A percentile compares a stretch with the other conserved stretches of the same genome.
phyloP scores from a whole-genome alignment of 2,329 filamentous ascomycete genomes.

The Trichoderma cornu-damae region DNA sequence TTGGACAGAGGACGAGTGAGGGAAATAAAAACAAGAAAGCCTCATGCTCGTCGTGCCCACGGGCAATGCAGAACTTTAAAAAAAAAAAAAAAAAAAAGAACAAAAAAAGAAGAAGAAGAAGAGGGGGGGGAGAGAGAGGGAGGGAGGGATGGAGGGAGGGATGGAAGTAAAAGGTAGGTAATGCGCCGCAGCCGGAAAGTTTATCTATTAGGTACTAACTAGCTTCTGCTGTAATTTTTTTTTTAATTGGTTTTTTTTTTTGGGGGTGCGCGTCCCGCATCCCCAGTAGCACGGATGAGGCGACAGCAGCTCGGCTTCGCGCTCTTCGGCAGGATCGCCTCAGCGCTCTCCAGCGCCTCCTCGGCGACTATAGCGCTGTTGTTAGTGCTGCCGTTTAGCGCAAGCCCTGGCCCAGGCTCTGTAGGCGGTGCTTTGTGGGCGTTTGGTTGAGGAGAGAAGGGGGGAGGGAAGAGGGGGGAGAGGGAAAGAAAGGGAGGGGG shows the following conservation, averaged over 20 bases:
- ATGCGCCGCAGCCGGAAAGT: constrained; percentile 10
- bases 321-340: background rate
- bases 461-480: constrained; percentile 21
- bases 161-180: background rate
- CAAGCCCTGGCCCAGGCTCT: background rate
- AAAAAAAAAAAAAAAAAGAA: too few species aligned
- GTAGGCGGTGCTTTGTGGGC: constrained; percentile 26
- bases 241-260: background rate
- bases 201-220: too few species aligned
- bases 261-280: constrained; percentile 9
- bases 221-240: too few species aligned
- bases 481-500: background rate
- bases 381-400: background rate
- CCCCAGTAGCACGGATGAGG: constrained; percentile 10
- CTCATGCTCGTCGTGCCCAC: background rate
- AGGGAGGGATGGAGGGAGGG: background rate
- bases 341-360: background rate
- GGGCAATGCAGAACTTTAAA: constrained; percentile 1
- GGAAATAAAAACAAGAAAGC: background rate
- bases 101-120: background rate
- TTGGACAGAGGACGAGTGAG: background rate
- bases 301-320: constrained; percentile 5
- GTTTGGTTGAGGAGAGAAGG: too few species aligned
- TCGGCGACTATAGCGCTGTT: background rate
- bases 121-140: background rate